Evolutionary conservation across 1,284 basidiomycete species (phyloP).

Genomic region (Marasmius fiardii): DNA sequence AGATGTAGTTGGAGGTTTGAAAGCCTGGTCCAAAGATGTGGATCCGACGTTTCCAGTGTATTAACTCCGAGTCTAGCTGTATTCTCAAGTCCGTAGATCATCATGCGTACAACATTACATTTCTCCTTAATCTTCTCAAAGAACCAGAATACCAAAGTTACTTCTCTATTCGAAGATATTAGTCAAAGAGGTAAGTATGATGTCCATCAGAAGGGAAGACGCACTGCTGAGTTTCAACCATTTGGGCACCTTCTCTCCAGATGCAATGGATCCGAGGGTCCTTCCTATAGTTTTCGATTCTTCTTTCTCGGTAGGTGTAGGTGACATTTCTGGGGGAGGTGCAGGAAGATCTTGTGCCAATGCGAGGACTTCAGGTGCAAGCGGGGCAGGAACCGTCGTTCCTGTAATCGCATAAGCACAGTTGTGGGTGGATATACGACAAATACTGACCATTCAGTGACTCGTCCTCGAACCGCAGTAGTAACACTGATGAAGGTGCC

Average conservation of each 20-base stretch:
- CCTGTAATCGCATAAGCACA: conserved; percentile 28
- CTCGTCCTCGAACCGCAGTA: conserved; percentile 74
- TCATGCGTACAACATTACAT: neutral
- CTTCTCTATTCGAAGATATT: conserved; percentile 17
- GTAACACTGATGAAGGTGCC: conserved; percentile 75
- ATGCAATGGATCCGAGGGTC: conserved; percentile 11
- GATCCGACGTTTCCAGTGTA: conserved; percentile 80
- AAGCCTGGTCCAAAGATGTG: conserved; percentile 72
- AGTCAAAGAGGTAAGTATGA: neutral
- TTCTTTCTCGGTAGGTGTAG: conserved; percentile 22
- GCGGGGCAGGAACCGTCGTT: conserved; percentile 54
- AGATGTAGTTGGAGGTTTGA: conserved; percentile 79
- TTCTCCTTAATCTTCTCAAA: neutral
- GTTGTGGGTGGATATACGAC: neutral
- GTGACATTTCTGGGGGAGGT: conserved; percentile 32
- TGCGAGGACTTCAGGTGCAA: conserved; percentile 53
- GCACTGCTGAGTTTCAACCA: conserved; percentile 49
- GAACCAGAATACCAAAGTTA: conserved; percentile 3
- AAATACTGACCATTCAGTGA: conserved; percentile 59
- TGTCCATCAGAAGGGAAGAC: conserved; percentile 6
- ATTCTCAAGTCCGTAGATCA: neutral
- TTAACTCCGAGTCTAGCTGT: conserved; percentile 39
- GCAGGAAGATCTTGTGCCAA: conserved; percentile 61
- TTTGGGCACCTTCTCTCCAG: conserved; percentile 63
- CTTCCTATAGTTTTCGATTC: neutral